phyloP scores from a whole-genome alignment of 805 yeast genomes.

The Candida endomychidarum region DNA sequence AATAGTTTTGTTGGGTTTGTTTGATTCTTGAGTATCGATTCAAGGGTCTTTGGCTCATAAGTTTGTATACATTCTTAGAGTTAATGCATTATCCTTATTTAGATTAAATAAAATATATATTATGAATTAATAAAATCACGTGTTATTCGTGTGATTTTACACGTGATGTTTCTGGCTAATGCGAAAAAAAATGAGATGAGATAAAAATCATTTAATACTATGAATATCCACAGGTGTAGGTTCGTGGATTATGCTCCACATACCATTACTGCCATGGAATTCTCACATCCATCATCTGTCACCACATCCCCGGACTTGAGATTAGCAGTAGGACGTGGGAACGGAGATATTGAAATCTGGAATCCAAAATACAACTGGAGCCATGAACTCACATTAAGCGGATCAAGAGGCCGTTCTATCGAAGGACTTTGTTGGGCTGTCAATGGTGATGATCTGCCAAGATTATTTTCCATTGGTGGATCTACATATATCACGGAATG shows the following conservation, averaged over 20 bases:
- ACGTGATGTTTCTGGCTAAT: background rate
- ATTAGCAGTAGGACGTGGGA: conserved; percentile 87
- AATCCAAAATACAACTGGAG: conserved; percentile 81
- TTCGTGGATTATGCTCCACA: conserved; percentile 89
- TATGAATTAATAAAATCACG: background rate
- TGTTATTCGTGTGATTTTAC: too few relatives aligned
- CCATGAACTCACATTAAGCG: conserved; percentile 68
- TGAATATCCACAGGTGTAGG: conserved; percentile 87
- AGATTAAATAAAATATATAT: background rate
- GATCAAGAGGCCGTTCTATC: conserved; percentile 79
- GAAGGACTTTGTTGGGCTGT: conserved; percentile 87
- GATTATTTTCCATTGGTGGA: conserved; percentile 93
- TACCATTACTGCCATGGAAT: conserved; percentile 76
- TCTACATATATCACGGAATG: conserved; percentile 90
- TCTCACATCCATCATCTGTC: conserved; percentile 55
- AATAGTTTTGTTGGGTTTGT: conserved; percentile 46
- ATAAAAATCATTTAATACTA: conserved; percentile 18
- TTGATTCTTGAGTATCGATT: conserved; percentile 1
- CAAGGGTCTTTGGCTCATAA: background rate
- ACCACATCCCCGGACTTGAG: conserved; percentile 57
- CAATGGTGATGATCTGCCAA: conserved; percentile 54
- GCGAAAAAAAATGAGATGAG: too few relatives aligned
- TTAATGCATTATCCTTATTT: too few relatives aligned
- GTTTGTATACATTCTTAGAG: too few relatives aligned
- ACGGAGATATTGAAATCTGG: conserved; percentile 97